Base-by-base conservation (phyloP, 257 asterid species). In the Gentiana straminea region DNA sequence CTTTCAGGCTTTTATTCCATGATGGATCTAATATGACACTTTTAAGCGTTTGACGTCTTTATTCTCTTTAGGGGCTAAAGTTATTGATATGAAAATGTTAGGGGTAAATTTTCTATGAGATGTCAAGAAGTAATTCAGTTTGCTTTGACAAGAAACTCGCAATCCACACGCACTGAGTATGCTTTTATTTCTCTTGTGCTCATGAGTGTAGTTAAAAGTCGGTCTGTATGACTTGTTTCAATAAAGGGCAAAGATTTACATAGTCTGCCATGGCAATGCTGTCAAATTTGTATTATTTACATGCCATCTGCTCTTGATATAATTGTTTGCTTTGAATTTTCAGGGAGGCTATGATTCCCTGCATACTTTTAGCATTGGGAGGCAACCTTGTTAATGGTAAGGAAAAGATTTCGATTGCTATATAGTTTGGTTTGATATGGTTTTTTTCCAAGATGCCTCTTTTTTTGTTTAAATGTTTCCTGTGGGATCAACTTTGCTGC, bases 281-380 rank as follows among this genome's bases (percentile, higher is more conserved):
- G 46, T 4, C 0, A 41, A 41, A 10, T 41, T 41, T 41, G 46
- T 41, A 24, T 24, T 24, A 24, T 24, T 24, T 24, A 10, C 46
- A 3, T 41, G 46, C 46, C 46, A 41, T 41, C 46, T 41, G 9
- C 46, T 41, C 46, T 15, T 51, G 24, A 10, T 15, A 55, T 60
- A 50, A 50, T 57, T 35, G 13, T 52, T 41, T 44, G 32, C 33
- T 49, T 57, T 24, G 0, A 41, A 51, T 82, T 68, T 48, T 58
- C 86, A 92, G 98, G 73, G 97, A 88, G 35, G 99, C 99, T 54
- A 92, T 88, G 95, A 88, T 92, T 61, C 99, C 99, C 24, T 88
- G 97, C 82, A 92, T 92, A 77, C 64, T 92, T 64, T 66, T 92
- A 86, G 99, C 99, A 58, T 69, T 92, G 78, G 99, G 97, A 68